These are phyloP conservation scores for Hansfordia pulvinata DNA, from an alignment of 2,329 filamentous ascomycete species.

Conservation along the genomic window DNA sequence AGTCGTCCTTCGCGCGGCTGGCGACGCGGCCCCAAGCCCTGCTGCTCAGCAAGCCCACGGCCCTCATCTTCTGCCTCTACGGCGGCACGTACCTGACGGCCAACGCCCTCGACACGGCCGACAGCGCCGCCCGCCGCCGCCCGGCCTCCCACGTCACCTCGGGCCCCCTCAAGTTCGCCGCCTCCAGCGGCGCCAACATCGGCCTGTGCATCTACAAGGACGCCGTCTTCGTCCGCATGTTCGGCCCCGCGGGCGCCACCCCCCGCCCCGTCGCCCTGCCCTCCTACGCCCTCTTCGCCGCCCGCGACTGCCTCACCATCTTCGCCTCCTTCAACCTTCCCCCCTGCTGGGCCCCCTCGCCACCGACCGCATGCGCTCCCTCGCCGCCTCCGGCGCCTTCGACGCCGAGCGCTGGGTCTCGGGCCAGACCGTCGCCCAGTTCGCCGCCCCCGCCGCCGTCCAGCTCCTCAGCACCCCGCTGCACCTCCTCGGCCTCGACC, in stretches of 20 bases:
- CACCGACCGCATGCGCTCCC: slow-evolving; percentile 37
- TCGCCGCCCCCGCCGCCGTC: slow-evolving; percentile 63
- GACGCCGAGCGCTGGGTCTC: slow-evolving; percentile 37
- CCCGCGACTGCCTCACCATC: slow-evolving; percentile 77
- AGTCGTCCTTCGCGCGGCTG: slow-evolving; percentile 40
- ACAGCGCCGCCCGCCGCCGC: slow-evolving; percentile 46
- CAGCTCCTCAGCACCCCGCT: slow-evolving; percentile 73
- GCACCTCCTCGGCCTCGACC: slow-evolving; percentile 71
- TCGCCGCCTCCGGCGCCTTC: slow-evolving; percentile 43
- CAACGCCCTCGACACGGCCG: slow-evolving; percentile 71
- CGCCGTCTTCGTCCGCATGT: slow-evolving; percentile 70
- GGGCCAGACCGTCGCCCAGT: slow-evolving; percentile 59
- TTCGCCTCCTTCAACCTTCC: slow-evolving; percentile 90
- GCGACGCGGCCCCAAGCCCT: slow-evolving; percentile 45
- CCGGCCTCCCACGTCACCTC: slow-evolving; percentile 53
- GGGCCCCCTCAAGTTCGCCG: slow-evolving; percentile 67
- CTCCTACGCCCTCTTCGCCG: slow-evolving; percentile 66
- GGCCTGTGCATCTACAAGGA: slow-evolving; percentile 83
- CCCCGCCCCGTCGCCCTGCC: slow-evolving; percentile 49
- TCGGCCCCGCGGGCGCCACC: slow-evolving; percentile 45
- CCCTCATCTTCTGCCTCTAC: slow-evolving; percentile 63
- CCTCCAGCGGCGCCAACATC: slow-evolving; percentile 73
- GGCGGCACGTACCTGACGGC: slow-evolving; percentile 82
- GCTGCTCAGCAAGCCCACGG: slow-evolving; percentile 52
- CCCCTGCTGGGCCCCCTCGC: slow-evolving; percentile 59